Base-by-base conservation (phyloP, 108 stramenopile genomes). In the Pseudonitzschia multiseries region DNA sequence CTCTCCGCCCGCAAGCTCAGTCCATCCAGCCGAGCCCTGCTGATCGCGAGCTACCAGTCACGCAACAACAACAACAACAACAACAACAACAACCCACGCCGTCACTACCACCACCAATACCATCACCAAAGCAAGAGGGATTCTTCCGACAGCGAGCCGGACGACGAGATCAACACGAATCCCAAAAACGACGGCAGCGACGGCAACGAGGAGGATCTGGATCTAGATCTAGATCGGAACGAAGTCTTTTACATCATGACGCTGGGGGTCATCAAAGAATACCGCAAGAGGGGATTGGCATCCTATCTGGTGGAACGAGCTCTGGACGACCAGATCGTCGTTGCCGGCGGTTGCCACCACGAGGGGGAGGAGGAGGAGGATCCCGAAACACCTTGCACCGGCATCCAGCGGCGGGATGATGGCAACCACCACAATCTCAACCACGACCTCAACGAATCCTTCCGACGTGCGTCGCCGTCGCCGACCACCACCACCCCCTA, bases 161-260 rank as follows among this genome's bases (percentile, higher is more conserved):
- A 27, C 21, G 57, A 36, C 36, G 36, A 36, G 36, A 36, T 31
- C 57, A 22, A 62, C n/a, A 33, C 8, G 0, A 14, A 33, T 33
- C n/a, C 61, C 36, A 20, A 33, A n/a, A 8, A 14, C 32, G 29
- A 17, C 14, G 61, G 40, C 26, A 6, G 15, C 27, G 8, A 62
- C 13, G 29, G 26, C 57, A 22, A 27, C 29, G 57, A 59, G 46
- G 10, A 57, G 56, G 3, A 0, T 0, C 26, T 9, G 18, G 10
- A n/a, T 12, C 20, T 26, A n/a, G n/a, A 24, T 27, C 27, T 59
- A 0, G 36, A 54, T 28, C 57, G 87, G 62, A 50, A 71, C 0
- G 64, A 75, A 59, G 81, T 90, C 63, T 94, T 92, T 75, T 94
- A 94, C 70, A 89, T 94, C 63, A 94, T 94, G 93, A 94, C 93